Percentiles rank a stretch among this genome's conserved stretches.
These are phyloP conservation scores for Balakata baccata DNA, from an alignment of 345 rosid genomes.

Conservation along the genomic window DNA sequence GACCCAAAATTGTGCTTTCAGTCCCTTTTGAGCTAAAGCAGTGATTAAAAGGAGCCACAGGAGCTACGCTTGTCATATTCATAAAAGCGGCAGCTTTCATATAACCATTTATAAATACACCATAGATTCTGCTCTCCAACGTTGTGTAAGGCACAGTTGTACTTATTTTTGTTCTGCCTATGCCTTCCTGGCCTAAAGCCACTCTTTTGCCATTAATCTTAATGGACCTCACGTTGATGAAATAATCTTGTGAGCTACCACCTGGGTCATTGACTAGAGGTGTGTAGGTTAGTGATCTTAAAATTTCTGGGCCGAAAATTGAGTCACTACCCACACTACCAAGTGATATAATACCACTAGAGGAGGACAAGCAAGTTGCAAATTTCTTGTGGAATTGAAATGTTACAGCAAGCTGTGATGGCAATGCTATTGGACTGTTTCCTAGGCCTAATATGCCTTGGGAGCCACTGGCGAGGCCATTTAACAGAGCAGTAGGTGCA, in stretches of 20 bases:
- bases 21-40: slow-evolving; percentile 37
- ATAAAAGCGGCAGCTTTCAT: slow-evolving; percentile 37
- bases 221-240: slow-evolving; percentile 50
- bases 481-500: slow-evolving; percentile 34
- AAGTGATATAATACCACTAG: slow-evolving; percentile 42
- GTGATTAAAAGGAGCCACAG: slow-evolving; percentile 53
- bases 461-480: slow-evolving; percentile 50
- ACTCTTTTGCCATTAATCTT: slow-evolving; percentile 46
- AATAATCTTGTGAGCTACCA: slow-evolving; percentile 38
- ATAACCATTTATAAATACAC: slow-evolving; percentile 39
- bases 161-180: slow-evolving; percentile 42
- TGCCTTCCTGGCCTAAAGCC: slow-evolving; percentile 15
- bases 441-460: slow-evolving; percentile 66
- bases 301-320: slow-evolving; percentile 34
- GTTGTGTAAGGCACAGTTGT: slow-evolving; percentile 63
- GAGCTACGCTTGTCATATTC: slow-evolving; percentile 38
- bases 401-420: slow-evolving; percentile 50
- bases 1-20: slow-evolving; percentile 2
- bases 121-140: slow-evolving; percentile 55
- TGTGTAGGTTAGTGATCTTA: slow-evolving; percentile 51
- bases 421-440: slow-evolving; percentile 45
- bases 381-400: slow-evolving; percentile 39
- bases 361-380: slow-evolving; percentile 46
- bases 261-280: slow-evolving; percentile 35
- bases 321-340: slow-evolving; percentile 35